Evolutionary conservation across 1,284 basidiomycete species (phyloP).

Genomic region (Singerocomus inundabilis): DNA sequence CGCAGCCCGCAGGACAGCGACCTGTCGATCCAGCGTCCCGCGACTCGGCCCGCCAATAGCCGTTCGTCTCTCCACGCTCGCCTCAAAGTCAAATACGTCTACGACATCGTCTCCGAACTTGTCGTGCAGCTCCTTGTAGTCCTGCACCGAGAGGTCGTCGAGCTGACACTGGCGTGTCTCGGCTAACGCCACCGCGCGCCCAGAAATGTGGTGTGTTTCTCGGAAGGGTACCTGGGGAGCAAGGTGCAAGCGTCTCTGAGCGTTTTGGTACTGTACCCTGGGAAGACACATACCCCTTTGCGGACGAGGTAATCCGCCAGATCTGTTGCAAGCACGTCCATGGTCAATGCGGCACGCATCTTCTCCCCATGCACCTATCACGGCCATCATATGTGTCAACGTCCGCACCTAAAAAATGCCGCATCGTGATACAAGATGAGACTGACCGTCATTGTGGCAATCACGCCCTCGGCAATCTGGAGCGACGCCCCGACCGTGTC

Average conservation of each 20-base stretch:
- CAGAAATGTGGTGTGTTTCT: constrained; percentile 98
- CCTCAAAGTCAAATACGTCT: constrained; percentile 88
- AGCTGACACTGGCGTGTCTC: constrained; percentile 82
- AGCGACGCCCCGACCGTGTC: constrained; percentile 90
- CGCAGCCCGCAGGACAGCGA: constrained; percentile 59
- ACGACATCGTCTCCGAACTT: constrained; percentile 84
- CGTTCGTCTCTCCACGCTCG: constrained; percentile 90
- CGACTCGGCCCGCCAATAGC: constrained; percentile 91
- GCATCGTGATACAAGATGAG: background rate
- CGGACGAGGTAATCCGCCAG: constrained; percentile 97
- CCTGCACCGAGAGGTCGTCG: constrained; percentile 75
- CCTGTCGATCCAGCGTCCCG: constrained; percentile 84
- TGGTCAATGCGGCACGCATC: constrained; percentile 89
- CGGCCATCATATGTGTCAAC: background rate
- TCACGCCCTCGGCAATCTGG: constrained; percentile 91
- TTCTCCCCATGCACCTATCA: constrained; percentile 80
- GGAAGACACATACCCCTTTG: constrained; percentile 73
- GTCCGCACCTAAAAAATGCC: background rate
- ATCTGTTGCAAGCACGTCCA: constrained; percentile 97
- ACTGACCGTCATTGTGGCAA: constrained; percentile 82
- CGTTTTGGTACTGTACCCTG: no score
- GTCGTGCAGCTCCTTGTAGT: constrained; percentile 75
- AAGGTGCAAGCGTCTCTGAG: no score
- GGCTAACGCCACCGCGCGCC: constrained; percentile 91
- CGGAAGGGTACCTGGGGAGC: constrained; percentile 82